phyloP scores from a whole-genome alignment of 371 early-diverging fungal species.

The Capillidium heterosporum region DNA sequence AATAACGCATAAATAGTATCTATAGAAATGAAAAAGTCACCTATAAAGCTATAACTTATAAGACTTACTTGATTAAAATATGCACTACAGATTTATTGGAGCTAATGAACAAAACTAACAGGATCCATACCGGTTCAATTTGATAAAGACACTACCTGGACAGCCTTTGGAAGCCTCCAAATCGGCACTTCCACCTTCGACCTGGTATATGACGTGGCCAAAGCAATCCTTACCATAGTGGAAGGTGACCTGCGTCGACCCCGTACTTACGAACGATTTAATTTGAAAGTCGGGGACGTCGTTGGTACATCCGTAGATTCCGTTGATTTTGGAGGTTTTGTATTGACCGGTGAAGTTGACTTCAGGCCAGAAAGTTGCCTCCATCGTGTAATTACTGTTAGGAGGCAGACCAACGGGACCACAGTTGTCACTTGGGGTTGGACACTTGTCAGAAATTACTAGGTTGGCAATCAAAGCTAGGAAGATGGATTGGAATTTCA shows the following conservation, averaged over 20 bases:
- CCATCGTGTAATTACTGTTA: not conserved
- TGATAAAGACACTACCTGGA: not conserved
- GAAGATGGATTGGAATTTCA: not conserved
- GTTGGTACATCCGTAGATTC: not conserved
- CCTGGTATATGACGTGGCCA: not conserved
- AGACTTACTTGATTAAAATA: too few relatives aligned
- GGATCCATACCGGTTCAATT: not conserved
- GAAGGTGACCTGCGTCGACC: not conserved
- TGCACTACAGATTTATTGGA: too few relatives aligned
- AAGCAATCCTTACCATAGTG: not conserved
- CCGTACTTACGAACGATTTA: not conserved
- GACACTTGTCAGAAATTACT: not conserved
- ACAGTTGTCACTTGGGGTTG: not conserved
- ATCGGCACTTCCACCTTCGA: not conserved
- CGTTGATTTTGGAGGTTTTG: too few relatives aligned
- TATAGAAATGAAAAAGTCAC: too few relatives aligned
- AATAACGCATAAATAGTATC: too few relatives aligned
- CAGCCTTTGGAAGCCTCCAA: not conserved
- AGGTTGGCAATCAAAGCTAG: not conserved
- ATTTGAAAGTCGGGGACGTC: not conserved
- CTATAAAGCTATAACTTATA: too few relatives aligned
- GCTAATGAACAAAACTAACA: conserved; percentile 4
- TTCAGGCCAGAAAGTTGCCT: not conserved
- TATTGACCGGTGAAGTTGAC: not conserved
- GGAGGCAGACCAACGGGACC: not conserved